Conservation (phyloP, 768 basidiomycete genomes). For the Phaeolepiota aurea region DNA sequence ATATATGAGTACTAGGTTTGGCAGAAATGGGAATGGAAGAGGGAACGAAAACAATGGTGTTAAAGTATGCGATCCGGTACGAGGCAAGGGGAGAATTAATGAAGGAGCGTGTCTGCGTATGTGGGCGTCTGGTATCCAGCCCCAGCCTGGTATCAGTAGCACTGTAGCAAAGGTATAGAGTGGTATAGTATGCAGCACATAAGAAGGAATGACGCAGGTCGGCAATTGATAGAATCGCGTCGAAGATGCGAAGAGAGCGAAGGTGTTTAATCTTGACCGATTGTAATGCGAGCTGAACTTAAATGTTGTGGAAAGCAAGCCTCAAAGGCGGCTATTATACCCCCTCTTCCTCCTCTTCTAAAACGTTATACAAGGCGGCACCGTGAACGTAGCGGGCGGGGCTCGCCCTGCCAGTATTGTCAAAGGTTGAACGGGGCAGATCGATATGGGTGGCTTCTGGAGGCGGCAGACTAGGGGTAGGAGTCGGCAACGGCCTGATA, state of each 20-base stretch:
- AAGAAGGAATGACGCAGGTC: neutral
- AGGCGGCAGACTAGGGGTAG: constrained; percentile 14
- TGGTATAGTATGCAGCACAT: neutral
- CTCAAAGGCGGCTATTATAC: constrained; percentile 2
- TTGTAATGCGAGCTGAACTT: too few species aligned
- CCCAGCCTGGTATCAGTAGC: neutral
- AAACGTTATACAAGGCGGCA: constrained; percentile 77
- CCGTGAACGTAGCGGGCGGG: constrained; percentile 76
- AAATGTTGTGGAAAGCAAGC: too few species aligned
- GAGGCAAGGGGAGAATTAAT: neutral
- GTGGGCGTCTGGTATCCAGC: neutral
- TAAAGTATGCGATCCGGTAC: neutral
- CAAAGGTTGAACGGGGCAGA: constrained; percentile 23
- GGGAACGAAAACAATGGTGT: neutral
- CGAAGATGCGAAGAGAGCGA: neutral
- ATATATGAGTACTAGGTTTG: neutral
- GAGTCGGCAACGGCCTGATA: constrained; percentile 12
- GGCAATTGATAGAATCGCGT: neutral
- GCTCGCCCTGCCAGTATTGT: constrained; percentile 50
- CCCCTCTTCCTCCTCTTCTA: constrained; percentile 78
- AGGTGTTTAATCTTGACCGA: too few species aligned
- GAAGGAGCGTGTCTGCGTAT: neutral
- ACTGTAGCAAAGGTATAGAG: neutral
- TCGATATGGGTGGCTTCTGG: constrained; percentile 22
- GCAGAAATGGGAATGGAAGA: too few species aligned